phyloP scores from a whole-genome alignment of 768 basidiomycete species.

The Serendipita sp. region DNA sequence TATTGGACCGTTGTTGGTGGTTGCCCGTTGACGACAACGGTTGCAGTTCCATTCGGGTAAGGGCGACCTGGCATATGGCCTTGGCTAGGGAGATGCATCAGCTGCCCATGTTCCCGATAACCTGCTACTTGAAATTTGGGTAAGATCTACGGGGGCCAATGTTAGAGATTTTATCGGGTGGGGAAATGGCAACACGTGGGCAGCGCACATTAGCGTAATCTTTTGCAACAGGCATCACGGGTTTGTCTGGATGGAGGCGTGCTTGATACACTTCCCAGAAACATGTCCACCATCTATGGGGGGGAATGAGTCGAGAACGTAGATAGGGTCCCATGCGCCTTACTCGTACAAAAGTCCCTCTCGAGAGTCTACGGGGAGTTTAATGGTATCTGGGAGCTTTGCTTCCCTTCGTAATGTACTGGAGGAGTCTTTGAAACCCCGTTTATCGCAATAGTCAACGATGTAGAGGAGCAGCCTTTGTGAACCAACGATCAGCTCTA shows the following conservation, averaged over 20 bases:
- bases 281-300: neutral
- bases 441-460: conserved; percentile 22
- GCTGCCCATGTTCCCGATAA: neutral
- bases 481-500: neutral
- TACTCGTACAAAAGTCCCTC: conserved; percentile 22
- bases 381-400: conserved; percentile 15
- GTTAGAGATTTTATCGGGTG: too few species aligned
- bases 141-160: too few species aligned
- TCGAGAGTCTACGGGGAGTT: conserved; percentile 20
- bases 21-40: neutral
- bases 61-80: too few species aligned
- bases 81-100: neutral
- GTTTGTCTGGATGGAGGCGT: neutral
- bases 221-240: neutral
- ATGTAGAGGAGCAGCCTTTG: conserved; percentile 22
- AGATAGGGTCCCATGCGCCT: conserved; percentile 9
- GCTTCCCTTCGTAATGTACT: conserved; percentile 18
- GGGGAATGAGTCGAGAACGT: neutral
- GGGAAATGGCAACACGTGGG: neutral
- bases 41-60: neutral
- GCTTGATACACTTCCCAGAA: neutral
- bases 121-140: too few species aligned
- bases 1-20: neutral
- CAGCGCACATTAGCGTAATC: neutral
- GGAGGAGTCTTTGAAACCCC: conserved; percentile 17